phyloP scores from a whole-genome alignment of 306 rosid species.

The Citrullus colocynthis region DNA sequence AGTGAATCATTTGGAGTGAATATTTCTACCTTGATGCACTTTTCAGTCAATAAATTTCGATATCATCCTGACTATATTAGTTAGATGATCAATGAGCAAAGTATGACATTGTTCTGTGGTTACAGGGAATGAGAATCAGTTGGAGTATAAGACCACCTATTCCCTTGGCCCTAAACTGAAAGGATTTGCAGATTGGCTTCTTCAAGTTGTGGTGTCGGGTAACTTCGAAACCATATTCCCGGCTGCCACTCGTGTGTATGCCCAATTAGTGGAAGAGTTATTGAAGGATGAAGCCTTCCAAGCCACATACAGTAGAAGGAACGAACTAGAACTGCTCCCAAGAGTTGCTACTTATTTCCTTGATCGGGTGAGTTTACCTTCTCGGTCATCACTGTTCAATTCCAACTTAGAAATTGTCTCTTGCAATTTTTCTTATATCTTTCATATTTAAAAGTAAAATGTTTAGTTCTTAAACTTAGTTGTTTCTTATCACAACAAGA shows the following conservation, averaged over 20 bases:
- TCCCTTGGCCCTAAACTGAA: conserved; percentile 38
- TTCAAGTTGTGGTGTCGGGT: conserved; percentile 36
- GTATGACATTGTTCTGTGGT: conserved; percentile 6
- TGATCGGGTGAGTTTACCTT: conserved; percentile 38
- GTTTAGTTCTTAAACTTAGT: not conserved
- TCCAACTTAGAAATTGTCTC: not conserved
- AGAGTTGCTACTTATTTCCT: conserved; percentile 55
- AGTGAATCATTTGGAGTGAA: not conserved
- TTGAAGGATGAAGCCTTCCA: conserved; percentile 71
- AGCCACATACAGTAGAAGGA: conserved; percentile 50
- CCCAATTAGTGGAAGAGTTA: conserved; percentile 42
- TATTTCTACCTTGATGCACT: not conserved
- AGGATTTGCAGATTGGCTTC: conserved; percentile 55
- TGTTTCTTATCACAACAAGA: not conserved
- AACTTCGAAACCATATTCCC: conserved; percentile 45
- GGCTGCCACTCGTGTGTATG: conserved; percentile 40
- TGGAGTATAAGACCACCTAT: conserved; percentile 23
- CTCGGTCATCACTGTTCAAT: conserved; percentile 1
- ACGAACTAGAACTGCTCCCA: conserved; percentile 62
- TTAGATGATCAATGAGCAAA: not conserved
- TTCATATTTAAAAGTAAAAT: not conserved
- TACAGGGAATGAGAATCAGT: conserved; percentile 25
- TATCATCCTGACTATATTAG: not conserved
- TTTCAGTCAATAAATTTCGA: not conserved
- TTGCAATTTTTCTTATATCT: not conserved